A percentile compares a stretch with the other conserved stretches of the same genome.
phyloP scores from a whole-genome alignment of 176 grass and related monocot species.

The Hordeum vulgare region DNA sequence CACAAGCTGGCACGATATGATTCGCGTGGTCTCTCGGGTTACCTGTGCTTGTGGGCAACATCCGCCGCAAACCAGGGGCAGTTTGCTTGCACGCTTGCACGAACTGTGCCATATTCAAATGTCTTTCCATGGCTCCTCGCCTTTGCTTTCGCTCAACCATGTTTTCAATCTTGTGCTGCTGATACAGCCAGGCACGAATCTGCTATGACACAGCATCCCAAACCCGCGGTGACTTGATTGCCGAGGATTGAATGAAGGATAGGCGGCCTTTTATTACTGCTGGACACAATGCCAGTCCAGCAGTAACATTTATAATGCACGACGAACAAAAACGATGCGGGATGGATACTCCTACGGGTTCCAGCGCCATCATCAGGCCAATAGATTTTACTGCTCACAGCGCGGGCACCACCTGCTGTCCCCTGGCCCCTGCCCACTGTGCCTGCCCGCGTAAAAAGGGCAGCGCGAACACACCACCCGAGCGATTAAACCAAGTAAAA shows the following conservation, averaged over 20 bases:
- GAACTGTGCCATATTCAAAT: neutral
- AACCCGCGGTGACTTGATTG: neutral
- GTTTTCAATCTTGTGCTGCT: neutral
- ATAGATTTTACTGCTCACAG: neutral
- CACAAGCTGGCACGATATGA: too few relatives aligned
- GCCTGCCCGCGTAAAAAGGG: neutral
- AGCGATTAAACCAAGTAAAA: conserved; percentile 15
- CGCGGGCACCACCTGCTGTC: neutral
- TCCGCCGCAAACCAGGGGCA: neutral
- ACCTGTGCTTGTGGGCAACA: neutral
- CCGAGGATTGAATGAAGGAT: too few relatives aligned
- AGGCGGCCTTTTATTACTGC: neutral
- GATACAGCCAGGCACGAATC: neutral
- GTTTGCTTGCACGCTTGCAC: neutral
- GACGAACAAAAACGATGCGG: neutral
- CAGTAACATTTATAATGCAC: neutral
- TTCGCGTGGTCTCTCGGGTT: neutral
- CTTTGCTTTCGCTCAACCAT: neutral
- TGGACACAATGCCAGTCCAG: neutral
- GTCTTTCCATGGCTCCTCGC: neutral
- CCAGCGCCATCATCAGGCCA: neutral
- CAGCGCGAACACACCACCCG: neutral
- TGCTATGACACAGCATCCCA: neutral
- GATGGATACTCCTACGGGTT: neutral
- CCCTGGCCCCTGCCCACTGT: conserved; percentile 19